Base-by-base conservation (phyloP, 768 basidiomycete species). In the Suillus subaureus region DNA sequence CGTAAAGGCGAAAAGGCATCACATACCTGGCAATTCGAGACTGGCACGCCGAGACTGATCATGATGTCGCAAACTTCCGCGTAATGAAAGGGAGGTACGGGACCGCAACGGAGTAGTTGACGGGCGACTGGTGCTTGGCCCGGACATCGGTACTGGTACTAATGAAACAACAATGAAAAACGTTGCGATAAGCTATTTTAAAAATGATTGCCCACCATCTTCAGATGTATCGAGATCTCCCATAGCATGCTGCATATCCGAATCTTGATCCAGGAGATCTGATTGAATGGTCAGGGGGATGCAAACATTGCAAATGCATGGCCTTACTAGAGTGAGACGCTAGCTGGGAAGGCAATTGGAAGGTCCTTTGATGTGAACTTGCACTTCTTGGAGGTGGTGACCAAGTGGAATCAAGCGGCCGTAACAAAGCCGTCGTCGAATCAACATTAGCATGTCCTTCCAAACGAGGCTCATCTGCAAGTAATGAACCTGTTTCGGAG, bases 211-310 rank as follows among this genome's bases (percentile, higher is more conserved):
- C 54, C 72, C 72, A 71, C 81, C 80, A 43, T 74, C 81, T 43
- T 85, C 87, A 67, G 79, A 86, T 69, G 82, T 86, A 62, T 86
- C 84, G 64, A 87, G 71, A 26, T 80, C 85, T 35, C 84, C 80
- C 70, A 92, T 84, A 12, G 81, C 85, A 61, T 84, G 82, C 62
- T 87, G 87, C 90, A 92, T 91, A 69, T 89, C 89, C 3, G 89
- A 88, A 69, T 92, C 87, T 63, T 85, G 82, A 26, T 90, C 89
- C 64, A 91, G 74, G 18, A 91, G 79, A 77, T 91, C 89, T 91
- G 66, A 54, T 15, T 6, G n/a, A 39, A 45, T 37, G 40, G 54
- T 69, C 28, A 68, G 66, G 60, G 31, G 61, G 8, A 31, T 67
- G 43, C 1, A 8, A 4, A 26, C 1, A 21, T n/a, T 51, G 57